A percentile compares a stretch with the other conserved stretches of the same genome.
Conservation (phyloP, 345 rosid species). For the Lepidium aucheri region DNA sequence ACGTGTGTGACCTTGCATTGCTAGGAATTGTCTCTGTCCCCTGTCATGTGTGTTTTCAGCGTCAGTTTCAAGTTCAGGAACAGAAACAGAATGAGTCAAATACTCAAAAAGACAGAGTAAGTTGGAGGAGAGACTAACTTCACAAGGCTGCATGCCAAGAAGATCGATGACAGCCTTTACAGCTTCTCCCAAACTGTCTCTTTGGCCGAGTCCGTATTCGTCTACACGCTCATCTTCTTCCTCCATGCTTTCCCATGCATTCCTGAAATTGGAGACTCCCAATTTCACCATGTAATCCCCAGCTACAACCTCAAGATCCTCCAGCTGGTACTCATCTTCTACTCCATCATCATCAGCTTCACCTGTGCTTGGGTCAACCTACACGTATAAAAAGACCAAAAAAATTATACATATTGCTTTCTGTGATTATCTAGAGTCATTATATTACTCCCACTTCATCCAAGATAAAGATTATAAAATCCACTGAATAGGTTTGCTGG, state of each 20-base stretch:
- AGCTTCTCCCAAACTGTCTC: slow-evolving; percentile 85
- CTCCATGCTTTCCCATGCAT: slow-evolving; percentile 91
- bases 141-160: slow-evolving; percentile 99
- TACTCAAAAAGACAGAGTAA: no score
- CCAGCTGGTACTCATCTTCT: slow-evolving; percentile 96
- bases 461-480: no score
- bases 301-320: slow-evolving; percentile 91
- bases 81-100: not conserved
- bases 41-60: slow-evolving; percentile 27
- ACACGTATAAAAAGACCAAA: not conserved
- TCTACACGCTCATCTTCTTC: slow-evolving; percentile 77
- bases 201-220: slow-evolving; percentile 94
- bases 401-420: not conserved
- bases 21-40: slow-evolving; percentile 74
- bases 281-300: slow-evolving; percentile 89
- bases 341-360: slow-evolving; percentile 96
- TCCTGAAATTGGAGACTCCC: slow-evolving; percentile 85
- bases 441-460: not conserved
- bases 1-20: slow-evolving; percentile 94
- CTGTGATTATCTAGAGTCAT: not conserved
- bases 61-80: slow-evolving; percentile 8
- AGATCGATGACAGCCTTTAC: slow-evolving; percentile 77
- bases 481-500: no score
- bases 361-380: slow-evolving; percentile 90
- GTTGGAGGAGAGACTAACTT: slow-evolving; percentile 44